Evolutionary conservation across 805 yeast species (phyloP), one percentile per base, ranked within the genome.

Genomic region (Barnettozyma populi): DNA sequence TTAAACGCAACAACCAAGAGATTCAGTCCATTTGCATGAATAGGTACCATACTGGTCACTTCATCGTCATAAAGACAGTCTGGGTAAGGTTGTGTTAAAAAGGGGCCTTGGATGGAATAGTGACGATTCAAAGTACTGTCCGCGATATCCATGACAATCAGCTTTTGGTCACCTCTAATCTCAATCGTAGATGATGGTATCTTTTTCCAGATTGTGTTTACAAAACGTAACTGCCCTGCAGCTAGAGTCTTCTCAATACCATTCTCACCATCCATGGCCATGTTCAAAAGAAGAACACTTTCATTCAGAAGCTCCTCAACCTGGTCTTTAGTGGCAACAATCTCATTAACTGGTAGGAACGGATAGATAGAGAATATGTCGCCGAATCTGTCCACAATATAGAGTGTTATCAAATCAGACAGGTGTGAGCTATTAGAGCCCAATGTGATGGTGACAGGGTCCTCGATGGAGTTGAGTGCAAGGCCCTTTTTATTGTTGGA

Each of bases 331-430:
- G 72, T 44, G n/a, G 72, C 68, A 1, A 71, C 61, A 24, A 79
- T 54, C 23, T 68, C 61, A 1, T 60, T 50, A 1, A 23, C 38
- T 0, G 90, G 88, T 19, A 77, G 56, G 59, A 82, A 82, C n/a
- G 94, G 94, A 52, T 75, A 79, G 3, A 85, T 64, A 1, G 75
- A 68, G 56, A 74, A 82, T 1, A 86, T 50, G 52, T 84, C 86
- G 13, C 84, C 80, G 45, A 79, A 84, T 9, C 65, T 59, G 9
- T 74, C 74, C 45, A 80, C 55, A 8, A 82, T 58, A 55, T 75
- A 80, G 19, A 85, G 63, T 0, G 86, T 73, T 44, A 84, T 56
- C 3, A 72, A 70, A 11, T 82, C 83, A 5, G 55, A 29, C 2
- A 60, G 44, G 2, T 49, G 36, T 0, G 45, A 18, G 9, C n/a